A percentile compares a stretch with the other conserved stretches of the same genome.
These are phyloP conservation scores for Tolypocladium amazonense DNA, from an alignment of 2,329 filamentous ascomycete genomes.

Conservation along the genomic window DNA sequence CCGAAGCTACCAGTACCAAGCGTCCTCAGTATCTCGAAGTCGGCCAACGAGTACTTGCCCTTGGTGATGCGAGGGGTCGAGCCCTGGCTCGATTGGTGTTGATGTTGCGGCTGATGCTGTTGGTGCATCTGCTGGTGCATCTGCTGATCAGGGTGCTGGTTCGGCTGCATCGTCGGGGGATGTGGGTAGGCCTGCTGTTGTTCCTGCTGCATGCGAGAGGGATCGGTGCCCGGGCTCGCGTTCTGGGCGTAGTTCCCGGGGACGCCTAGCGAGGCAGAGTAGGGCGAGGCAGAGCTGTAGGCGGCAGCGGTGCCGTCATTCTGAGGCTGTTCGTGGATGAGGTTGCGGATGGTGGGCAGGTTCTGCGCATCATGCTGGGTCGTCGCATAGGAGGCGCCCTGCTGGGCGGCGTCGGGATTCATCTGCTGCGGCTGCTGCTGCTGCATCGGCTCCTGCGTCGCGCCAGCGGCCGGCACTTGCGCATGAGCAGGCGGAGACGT, in stretches of 20 bases:
- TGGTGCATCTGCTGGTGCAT: conserved; percentile 13
- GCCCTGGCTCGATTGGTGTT: conserved; percentile 20
- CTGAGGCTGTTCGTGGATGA: conserved; percentile 52
- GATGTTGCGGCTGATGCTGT: conserved; percentile 18
- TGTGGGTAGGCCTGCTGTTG: conserved; percentile 18
- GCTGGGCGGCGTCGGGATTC: conserved; percentile 15
- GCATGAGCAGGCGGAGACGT: conserved; percentile 8
- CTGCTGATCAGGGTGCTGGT: conserved; percentile 13
- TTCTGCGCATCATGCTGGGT: conserved; percentile 49
- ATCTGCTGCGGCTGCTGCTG: conserved; percentile 7
- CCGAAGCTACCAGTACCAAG: conserved; percentile 96
- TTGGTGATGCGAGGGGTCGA: conserved; percentile 61
- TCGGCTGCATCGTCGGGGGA: conserved; percentile 12
- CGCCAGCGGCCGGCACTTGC: conserved; percentile 10
- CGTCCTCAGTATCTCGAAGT: conserved; percentile 85
- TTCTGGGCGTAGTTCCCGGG: conserved; percentile 15
- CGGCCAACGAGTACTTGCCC: conserved; percentile 88
- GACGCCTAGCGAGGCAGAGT: conserved; percentile 15
- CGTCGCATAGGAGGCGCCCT: conserved; percentile 13
- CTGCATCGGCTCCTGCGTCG: conserved; percentile 11
- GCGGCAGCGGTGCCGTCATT: conserved; percentile 25
- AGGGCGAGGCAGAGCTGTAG: conserved; percentile 13
- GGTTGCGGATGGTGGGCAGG: conserved; percentile 70
- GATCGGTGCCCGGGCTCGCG: conserved; percentile 27
- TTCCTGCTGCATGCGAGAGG: conserved; percentile 24